These are phyloP conservation scores for Starmerella floris DNA, from an alignment of 805 yeast genomes.

Conservation along the genomic window DNA sequence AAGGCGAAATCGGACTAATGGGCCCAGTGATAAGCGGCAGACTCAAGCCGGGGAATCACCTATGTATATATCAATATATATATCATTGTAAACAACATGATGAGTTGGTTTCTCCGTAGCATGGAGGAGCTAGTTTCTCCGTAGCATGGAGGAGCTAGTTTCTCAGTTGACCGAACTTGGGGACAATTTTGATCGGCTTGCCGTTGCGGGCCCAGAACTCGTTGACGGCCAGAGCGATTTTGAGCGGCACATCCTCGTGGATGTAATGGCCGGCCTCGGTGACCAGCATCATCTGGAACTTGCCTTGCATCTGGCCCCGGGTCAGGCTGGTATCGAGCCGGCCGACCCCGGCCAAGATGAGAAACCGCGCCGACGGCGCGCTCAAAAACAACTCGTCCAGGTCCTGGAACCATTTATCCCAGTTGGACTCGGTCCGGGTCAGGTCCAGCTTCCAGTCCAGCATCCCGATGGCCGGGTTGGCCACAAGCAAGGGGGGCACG, in stretches of 20 bases:
- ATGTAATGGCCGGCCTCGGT: slow-evolving; percentile 79
- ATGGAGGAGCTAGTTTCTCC: too few relatives aligned
- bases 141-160: slow-evolving; percentile 1
- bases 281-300: slow-evolving; percentile 74
- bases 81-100: too few relatives aligned
- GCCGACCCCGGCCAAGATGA: slow-evolving; percentile 80
- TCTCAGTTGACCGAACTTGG: slow-evolving; percentile 28
- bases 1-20: not conserved
- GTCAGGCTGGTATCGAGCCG: slow-evolving; percentile 71
- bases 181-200: slow-evolving; percentile 22
- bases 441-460: slow-evolving; percentile 56
- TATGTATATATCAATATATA: too few relatives aligned
- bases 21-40: too few relatives aligned
- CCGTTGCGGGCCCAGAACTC: slow-evolving; percentile 30
- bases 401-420: slow-evolving; percentile 71
- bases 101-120: too few relatives aligned
- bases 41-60: too few relatives aligned
- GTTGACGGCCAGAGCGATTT: slow-evolving; percentile 42
- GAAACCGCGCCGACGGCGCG: slow-evolving; percentile 47
- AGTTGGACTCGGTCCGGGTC: slow-evolving; percentile 44
- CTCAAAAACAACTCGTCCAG: slow-evolving; percentile 44
- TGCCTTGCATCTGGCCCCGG: slow-evolving; percentile 97
- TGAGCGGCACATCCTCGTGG: slow-evolving; percentile 79
- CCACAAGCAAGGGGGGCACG: slow-evolving; percentile 53
- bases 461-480: slow-evolving; percentile 21